phyloP scores from a whole-genome alignment of 2,329 filamentous ascomycete genomes.

The Ophiostoma novo-ulmi region DNA sequence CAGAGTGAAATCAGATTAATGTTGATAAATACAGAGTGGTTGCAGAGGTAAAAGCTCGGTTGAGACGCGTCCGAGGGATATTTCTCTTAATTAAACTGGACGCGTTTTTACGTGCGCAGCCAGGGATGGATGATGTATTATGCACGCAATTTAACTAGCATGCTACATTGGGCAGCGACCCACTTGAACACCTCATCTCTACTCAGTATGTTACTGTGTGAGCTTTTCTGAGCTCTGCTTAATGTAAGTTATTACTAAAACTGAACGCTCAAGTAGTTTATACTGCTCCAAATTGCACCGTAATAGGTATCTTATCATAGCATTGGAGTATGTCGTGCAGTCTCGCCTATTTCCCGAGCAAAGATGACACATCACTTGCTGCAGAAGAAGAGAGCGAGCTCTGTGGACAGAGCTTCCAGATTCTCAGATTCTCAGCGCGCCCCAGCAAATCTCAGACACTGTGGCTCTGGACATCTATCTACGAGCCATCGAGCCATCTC shows the following conservation, averaged over 20 bases:
- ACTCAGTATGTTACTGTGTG: neutral
- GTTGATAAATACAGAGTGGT: neutral
- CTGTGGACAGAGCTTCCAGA: neutral
- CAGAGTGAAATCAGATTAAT: neutral
- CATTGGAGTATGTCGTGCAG: neutral
- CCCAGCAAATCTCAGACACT: neutral
- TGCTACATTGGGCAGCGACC: neutral
- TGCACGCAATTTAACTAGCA: neutral
- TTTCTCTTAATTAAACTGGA: neutral
- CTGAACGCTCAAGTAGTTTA: too few relatives aligned
- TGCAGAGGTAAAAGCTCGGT: neutral
- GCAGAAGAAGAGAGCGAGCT: neutral
- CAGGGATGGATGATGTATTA: neutral
- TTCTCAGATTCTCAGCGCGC: neutral
- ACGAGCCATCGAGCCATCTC: neutral
- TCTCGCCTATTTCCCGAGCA: slow-evolving; percentile 12
- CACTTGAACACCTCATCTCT: neutral
- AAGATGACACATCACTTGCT: slow-evolving; percentile 1
- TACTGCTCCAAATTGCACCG: too few relatives aligned
- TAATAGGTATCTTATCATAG: too few relatives aligned
- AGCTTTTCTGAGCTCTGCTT: neutral
- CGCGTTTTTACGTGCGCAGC: slow-evolving; percentile 10
- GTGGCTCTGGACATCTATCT: too few relatives aligned
- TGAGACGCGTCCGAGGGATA: slow-evolving; percentile 5
- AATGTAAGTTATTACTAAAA: too few relatives aligned